Evolutionary conservation across 2,329 filamentous ascomycete species (phyloP).

Genomic region (Diaporthe sp.): DNA sequence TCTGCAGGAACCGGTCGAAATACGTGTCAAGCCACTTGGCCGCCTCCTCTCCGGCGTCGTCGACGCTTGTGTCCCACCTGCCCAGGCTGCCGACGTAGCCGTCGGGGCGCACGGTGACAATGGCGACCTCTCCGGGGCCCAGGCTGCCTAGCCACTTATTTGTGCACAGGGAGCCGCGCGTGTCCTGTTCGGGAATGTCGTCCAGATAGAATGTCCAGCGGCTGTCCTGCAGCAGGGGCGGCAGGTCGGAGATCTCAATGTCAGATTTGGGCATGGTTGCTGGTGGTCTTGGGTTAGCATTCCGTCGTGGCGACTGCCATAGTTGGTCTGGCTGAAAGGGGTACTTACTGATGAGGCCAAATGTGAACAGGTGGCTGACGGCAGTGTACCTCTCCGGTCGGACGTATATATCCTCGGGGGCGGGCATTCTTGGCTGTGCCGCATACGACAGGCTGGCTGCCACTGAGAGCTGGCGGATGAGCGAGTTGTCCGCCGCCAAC

Average conservation of each 20-base stretch:
- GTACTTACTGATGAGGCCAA: slow-evolving; percentile 74
- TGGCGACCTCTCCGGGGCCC: slow-evolving; percentile 68
- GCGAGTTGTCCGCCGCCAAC: slow-evolving; percentile 64
- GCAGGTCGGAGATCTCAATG: slow-evolving; percentile 77
- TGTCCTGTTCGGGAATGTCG: slow-evolving; percentile 70
- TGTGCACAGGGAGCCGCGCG: slow-evolving; percentile 67
- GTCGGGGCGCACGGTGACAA: slow-evolving; percentile 79
- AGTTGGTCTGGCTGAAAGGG: background rate
- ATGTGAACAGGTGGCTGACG: slow-evolving; percentile 78
- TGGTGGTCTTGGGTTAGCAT: slow-evolving; percentile 44
- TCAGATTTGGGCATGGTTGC: slow-evolving; percentile 72
- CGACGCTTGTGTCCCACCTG: slow-evolving; percentile 65
- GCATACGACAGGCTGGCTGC: slow-evolving; percentile 74
- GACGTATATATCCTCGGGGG: slow-evolving; percentile 75
- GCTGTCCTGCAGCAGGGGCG: slow-evolving; percentile 72
- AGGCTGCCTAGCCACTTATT: slow-evolving; percentile 79
- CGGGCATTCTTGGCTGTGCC: slow-evolving; percentile 67
- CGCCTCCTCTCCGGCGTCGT: slow-evolving; percentile 65
- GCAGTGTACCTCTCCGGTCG: slow-evolving; percentile 78
- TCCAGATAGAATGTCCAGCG: slow-evolving; percentile 82
- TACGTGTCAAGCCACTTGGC: slow-evolving; percentile 69
- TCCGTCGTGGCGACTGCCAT: slow-evolving; percentile 41
- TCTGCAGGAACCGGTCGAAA: slow-evolving; percentile 67
- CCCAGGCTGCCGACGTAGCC: slow-evolving; percentile 79
- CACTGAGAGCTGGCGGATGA: slow-evolving; percentile 71